Base-by-base conservation (phyloP, 2,329 filamentous ascomycete species). In the Trichophyton schoenleinii region DNA sequence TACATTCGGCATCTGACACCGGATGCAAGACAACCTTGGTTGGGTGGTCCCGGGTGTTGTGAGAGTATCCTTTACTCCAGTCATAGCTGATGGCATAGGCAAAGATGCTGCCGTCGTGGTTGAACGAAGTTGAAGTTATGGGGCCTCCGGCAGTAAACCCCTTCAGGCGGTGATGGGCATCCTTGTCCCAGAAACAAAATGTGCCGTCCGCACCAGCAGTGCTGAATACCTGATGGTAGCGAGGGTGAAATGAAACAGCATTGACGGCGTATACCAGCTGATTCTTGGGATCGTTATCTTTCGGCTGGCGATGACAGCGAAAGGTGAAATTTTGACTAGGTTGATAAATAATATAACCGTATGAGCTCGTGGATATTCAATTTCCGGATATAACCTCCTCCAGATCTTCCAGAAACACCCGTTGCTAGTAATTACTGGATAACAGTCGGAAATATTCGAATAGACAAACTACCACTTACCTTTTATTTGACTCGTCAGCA, bases 61-160 rank as follows among this genome's bases (percentile, higher is more conserved):
- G 83, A 66, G 88, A 84, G 77, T 91, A 96, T 13, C 94, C 94
- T 79, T 97, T 97, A 77, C 87, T 90, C 94, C 94, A 99, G 77
- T 99, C 94, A 74, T 99, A 97, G 72, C 89, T 91, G 57, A 96
- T 83, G 28, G 91, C 89, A 68, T 94, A 94, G n/a, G 88, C 89
- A 70, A 92, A 94, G 70, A 92, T 89, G 70, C 75, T 86, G 59
- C 94, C 94, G 62, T 81, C 87, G 68, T 85, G 83, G 78, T 91
- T 95, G 80, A 99, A 99, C 15, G 84, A 88, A 1, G 91, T 96
- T 20, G 89, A 82, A 6, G 88, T 87, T 77, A 99, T 97, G 69
- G 88, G 89, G 62, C 91, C 91, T n/a, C 88, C 88, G 3, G 90
- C 87, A 18, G 88, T 88, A 71, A 91, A 97, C 13, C 94, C 94